Evolutionary conservation across 169 alveolate species (phyloP), one percentile per base, ranked within the genome.

Genomic region (Plasmodium cynomolgi): DNA sequence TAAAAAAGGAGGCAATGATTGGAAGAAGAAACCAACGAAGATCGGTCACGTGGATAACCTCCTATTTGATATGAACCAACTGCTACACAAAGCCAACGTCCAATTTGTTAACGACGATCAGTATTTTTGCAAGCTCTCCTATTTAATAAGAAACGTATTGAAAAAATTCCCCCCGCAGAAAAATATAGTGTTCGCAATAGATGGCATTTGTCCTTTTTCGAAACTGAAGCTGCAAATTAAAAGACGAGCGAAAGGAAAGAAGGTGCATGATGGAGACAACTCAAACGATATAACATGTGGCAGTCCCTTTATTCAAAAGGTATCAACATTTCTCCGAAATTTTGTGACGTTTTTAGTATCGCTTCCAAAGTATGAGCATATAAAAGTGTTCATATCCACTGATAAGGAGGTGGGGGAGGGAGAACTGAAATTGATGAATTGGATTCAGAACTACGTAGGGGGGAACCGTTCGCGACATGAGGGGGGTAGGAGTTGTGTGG

Each of bases 121-220:
- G 34, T 91, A 75, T 81, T 74, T 95, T 73, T 92, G 79, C 58
- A 93, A 92, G 20, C 86, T 95, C 20, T 71, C 95, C 31, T 68
- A 84, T 6, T 91, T 95, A 77, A 82, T 95, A 7, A 68, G 81
- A 54, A 79, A 90, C 37, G 95, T 95, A 15, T 50, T 95, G 31
- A 56, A 84, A 29, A 83, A 84, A 6, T 81, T 93, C 26, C 91
- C 58, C 5, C 96, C 96, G 4, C 56, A 83, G 29, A 93, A 93
- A 71, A 91, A 88, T 54, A 93, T 95, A 6, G 90, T 95, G 6
- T 85, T 95, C 75, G 96, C 97, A 0, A 92, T 95, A 5, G 97
- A 95, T 75, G 97, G 97, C 6, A 93, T 93, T 20, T 94, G 96
- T 5, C 97, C 97, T 11, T 84, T 95, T 37, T 95, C 97, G 1